phyloP scores from a whole-genome alignment of 2,329 filamentous ascomycete genomes.

The Stagonosporopsis rhizophila region DNA sequence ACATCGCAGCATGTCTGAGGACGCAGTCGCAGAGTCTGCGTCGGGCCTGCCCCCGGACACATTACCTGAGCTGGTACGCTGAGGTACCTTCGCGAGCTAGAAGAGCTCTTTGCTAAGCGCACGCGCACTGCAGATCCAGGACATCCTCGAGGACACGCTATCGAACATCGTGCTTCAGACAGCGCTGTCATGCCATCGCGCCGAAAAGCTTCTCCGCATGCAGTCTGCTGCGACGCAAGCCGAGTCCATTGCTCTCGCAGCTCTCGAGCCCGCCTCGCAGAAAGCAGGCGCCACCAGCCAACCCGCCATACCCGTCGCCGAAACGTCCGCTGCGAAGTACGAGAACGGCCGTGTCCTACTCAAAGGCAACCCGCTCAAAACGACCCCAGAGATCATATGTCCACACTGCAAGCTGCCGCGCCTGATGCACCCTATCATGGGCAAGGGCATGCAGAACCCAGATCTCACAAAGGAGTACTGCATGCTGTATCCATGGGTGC shows the following conservation, averaged over 20 bases:
- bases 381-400: constrained; percentile 74
- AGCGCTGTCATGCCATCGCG: constrained; percentile 75
- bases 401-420: constrained; percentile 77
- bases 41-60: constrained; percentile 37
- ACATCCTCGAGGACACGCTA: constrained; percentile 75
- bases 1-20: constrained; percentile 47
- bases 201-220: constrained; percentile 77
- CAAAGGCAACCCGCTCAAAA: constrained; percentile 75
- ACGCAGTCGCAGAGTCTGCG: constrained; percentile 37
- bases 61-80: constrained; percentile 44
- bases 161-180: constrained; percentile 80
- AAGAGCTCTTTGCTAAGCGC: constrained; percentile 36
- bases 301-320: constrained; percentile 58
- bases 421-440: constrained; percentile 74
- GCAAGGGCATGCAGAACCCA: constrained; percentile 72
- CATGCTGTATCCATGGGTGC: constrained; percentile 79
- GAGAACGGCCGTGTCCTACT: constrained; percentile 72
- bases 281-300: constrained; percentile 53
- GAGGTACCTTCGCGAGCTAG: constrained; percentile 7
- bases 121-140: constrained; percentile 34
- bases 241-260: constrained; percentile 48
- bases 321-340: constrained; percentile 73
- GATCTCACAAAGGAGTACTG: constrained; percentile 69
- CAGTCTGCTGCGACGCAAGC: constrained; percentile 63
- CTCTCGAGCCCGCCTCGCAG: constrained; percentile 44